Base-by-base conservation (phyloP, 768 basidiomycete genomes). In the Phaeolepiota aurea region DNA sequence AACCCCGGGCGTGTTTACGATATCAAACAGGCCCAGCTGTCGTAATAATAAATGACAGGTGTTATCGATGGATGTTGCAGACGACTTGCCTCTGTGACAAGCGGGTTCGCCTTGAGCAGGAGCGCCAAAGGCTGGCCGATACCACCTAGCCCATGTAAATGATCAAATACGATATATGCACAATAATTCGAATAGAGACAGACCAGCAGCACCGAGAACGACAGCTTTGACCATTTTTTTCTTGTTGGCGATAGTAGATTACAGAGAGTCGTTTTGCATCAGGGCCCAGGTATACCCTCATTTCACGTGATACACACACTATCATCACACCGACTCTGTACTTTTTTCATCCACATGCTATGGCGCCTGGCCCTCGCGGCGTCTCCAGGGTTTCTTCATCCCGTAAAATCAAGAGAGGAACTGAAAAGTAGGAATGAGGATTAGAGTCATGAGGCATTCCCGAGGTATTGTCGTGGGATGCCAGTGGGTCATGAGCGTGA, bases 101-200 rank as follows among this genome's bases (percentile, higher is more conserved):
- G 67, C 18, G 84, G 76, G 67, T 90, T 92, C 38, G 67, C 59
- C 72, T 98, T 97, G 60, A 98, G 73, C 43, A 98, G 73, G 44
- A 98, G 82, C 15, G 93, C 78, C 60, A 98, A 72, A 46, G 93
- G 92, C 71, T 96, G 94, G 57, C 94, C 94, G 55, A 97, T 97
- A 63, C 93, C 93, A 62, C 90, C 91, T 90, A 48, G n/a, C n/a
- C n/a, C 38, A 35, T 22, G 36, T 44, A 20, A 38, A 45, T 33
- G 32, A 41, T 21, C 18, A 13, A 40, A 28, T 5, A 11, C 16
- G 18, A 31, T 31, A 31, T 31, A 19, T 20, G 16, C 9, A 13
- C 38, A 21, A 40, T 19, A 28, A 35, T 7, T 9, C 16, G 38
- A 42, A 41, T 38, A 21, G 25, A 20, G 12, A 48, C 65, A 40